These are phyloP conservation scores for Plasmodium blacklocki DNA, from an alignment of 169 alveolate species.

Conservation along the genomic window DNA sequence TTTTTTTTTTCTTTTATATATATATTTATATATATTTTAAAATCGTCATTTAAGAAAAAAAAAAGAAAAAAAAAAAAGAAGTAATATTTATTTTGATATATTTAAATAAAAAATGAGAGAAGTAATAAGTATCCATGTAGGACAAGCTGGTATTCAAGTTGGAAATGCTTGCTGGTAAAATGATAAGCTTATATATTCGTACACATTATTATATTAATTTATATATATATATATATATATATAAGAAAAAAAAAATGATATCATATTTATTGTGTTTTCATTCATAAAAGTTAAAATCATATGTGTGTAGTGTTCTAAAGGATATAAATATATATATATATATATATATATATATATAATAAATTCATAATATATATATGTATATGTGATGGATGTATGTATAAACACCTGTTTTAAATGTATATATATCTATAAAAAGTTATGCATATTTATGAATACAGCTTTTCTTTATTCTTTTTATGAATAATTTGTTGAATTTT, in stretches of 20 bases:
- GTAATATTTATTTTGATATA: constrained; percentile 29
- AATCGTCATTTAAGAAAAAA: too few species aligned
- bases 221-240: too few species aligned
- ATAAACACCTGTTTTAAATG: not conserved
- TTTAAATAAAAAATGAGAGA: constrained; percentile 73
- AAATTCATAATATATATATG: too few species aligned
- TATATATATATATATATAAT: too few species aligned
- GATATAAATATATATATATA: too few species aligned
- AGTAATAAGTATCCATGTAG: constrained; percentile 98
- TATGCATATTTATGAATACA: not conserved
- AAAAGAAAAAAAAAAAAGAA: not conserved
- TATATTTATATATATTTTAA: constrained; percentile 23
- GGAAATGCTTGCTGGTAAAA: constrained; percentile 91
- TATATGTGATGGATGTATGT: not conserved
- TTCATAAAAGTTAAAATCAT: too few species aligned
- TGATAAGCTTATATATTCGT: constrained; percentile 2
- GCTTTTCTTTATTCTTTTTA: not conserved
- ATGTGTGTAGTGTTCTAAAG: too few species aligned
- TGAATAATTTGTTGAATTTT: not conserved
- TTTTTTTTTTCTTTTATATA: constrained; percentile 33
- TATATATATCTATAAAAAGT: not conserved
- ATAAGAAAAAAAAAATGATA: too few species aligned
- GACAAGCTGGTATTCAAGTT: constrained; percentile 99
- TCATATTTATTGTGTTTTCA: too few species aligned
- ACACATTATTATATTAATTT: not conserved